Evolutionary conservation across 805 yeast species (phyloP).

Genomic region (Lipomyces yamadae): DNA sequence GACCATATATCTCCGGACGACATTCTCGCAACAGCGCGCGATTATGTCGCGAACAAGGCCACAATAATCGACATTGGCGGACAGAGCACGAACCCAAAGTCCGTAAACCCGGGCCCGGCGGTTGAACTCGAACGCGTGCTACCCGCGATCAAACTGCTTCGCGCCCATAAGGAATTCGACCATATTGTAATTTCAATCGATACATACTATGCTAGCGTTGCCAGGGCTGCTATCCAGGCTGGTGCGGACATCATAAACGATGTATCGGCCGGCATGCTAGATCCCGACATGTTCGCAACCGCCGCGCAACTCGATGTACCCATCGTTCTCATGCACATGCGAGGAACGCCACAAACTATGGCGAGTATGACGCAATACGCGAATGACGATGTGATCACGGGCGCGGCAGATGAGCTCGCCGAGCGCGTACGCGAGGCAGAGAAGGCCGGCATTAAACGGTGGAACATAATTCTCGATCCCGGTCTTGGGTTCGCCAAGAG

Average conservation of each 20-base stretch:
- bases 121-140: constrained; percentile 74
- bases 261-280: constrained; percentile 78
- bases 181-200: constrained; percentile 75
- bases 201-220: constrained; percentile 80
- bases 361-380: constrained; percentile 58
- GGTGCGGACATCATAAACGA: constrained; percentile 96
- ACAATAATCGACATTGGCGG: constrained; percentile 91
- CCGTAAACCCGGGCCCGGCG: constrained; percentile 61
- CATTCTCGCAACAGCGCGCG: constrained; percentile 53
- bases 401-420: constrained; percentile 69
- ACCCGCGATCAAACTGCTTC: constrained; percentile 68
- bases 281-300: constrained; percentile 65
- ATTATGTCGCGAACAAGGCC: constrained; percentile 65
- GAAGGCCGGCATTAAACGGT: constrained; percentile 68
- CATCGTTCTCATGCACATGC: constrained; percentile 78
- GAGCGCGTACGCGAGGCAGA: constrained; percentile 61
- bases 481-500: constrained; percentile 96
- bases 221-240: constrained; percentile 63
- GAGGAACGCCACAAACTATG: constrained; percentile 86
- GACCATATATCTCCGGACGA: constrained; percentile 42
- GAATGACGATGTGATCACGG: constrained; percentile 52
- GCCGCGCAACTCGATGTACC: constrained; percentile 72
- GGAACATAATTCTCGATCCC: constrained; percentile 94
- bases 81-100: constrained; percentile 88
- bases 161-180: constrained; percentile 49